A percentile compares a stretch with the other conserved stretches of the same genome.
Conservation (phyloP, 805 yeast genomes). For the Ascoidea asiatica region DNA sequence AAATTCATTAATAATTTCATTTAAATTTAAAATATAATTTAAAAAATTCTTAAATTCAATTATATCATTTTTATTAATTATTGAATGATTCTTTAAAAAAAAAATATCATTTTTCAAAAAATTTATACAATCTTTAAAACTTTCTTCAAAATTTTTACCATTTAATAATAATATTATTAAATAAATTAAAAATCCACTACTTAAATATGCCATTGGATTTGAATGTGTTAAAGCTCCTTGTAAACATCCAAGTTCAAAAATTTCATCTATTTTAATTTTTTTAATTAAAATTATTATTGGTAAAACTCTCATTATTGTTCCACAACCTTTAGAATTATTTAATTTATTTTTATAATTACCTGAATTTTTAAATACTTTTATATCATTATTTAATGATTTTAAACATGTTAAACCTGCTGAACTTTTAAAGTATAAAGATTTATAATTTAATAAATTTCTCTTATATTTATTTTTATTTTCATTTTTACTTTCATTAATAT, state of each 20-base stretch:
- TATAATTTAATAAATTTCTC: too few relatives aligned
- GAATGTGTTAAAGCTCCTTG: background rate
- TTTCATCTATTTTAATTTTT: background rate
- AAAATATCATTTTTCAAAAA: too few relatives aligned
- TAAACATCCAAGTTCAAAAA: background rate
- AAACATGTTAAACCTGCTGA: background rate
- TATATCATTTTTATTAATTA: background rate
- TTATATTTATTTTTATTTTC: too few relatives aligned
- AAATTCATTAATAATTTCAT: background rate
- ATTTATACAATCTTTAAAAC: background rate
- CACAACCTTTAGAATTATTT: background rate
- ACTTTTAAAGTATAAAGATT: background rate
- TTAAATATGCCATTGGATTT: background rate
- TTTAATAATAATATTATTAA: too few relatives aligned
- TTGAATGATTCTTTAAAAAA: too few relatives aligned
- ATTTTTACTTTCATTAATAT: too few relatives aligned
- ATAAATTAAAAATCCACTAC: background rate
- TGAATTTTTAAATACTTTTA: too few relatives aligned
- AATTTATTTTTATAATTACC: background rate
- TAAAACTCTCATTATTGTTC: background rate
- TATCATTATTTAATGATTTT: background rate
- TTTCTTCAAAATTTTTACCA: background rate
- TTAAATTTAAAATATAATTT: too few relatives aligned
- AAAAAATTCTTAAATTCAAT: background rate
- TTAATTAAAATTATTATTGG: background rate